Percentiles rank a stretch among this genome's conserved stretches.
Conservation (phyloP, 371 early-diverging fungal species). For the Zychaea mexicana region DNA sequence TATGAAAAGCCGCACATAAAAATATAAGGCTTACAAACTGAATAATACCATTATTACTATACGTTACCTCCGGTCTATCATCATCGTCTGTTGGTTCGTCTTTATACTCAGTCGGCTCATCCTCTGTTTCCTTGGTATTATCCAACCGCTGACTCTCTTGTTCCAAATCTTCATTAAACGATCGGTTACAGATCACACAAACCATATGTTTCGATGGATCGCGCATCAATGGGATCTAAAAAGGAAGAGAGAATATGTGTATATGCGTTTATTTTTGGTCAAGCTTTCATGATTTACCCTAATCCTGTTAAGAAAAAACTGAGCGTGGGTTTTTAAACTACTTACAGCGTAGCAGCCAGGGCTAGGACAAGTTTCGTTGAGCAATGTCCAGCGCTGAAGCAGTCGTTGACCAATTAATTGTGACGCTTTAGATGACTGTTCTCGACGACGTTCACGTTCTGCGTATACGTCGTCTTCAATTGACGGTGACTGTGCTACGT, state of each 20-base stretch:
- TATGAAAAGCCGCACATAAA: no score
- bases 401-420: conserved; percentile 68
- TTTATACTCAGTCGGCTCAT: neutral
- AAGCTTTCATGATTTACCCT: no score
- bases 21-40: neutral
- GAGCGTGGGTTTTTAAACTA: neutral
- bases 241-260: no score
- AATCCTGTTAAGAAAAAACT: neutral
- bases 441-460: conserved; percentile 33
- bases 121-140: conserved; percentile 22
- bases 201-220: conserved; percentile 60
- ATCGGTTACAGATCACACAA: conserved; percentile 69
- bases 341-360: conserved; percentile 60
- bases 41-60: neutral
- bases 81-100: conserved; percentile 6
- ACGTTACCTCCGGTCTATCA: neutral
- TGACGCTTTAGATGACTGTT: conserved; percentile 66
- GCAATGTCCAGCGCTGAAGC: conserved; percentile 71
- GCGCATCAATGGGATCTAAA: conserved; percentile 67
- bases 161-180: conserved; percentile 15
- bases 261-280: no score
- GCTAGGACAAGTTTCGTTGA: conserved; percentile 70
- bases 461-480: conserved; percentile 11
- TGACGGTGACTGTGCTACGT: neutral
- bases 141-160: neutral